These are phyloP conservation scores for Circinella minor DNA, from an alignment of 371 early-diverging fungal species.

Conservation along the genomic window DNA sequence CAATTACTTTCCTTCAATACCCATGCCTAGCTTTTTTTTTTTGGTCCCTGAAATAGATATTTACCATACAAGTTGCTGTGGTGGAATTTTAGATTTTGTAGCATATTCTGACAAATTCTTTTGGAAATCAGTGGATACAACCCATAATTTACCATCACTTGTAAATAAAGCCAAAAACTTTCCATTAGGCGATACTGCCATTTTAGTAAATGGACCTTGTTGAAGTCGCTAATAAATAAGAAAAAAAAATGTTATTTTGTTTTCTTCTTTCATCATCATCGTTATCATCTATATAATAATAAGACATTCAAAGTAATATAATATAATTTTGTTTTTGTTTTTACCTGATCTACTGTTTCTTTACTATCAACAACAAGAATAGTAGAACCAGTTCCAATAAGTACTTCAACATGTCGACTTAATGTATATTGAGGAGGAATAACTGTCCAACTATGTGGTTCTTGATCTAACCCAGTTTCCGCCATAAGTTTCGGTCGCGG, in stretches of 20 bases:
- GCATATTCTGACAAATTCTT: constrained; percentile 87
- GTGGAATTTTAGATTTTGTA: constrained; percentile 69
- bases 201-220: constrained; percentile 89
- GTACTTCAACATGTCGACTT: constrained; percentile 89
- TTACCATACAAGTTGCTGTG: constrained; percentile 87
- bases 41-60: neutral
- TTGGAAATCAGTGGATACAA: constrained; percentile 95
- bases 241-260: too few relatives aligned
- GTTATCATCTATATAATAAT: too few relatives aligned
- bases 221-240: constrained; percentile 65
- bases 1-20: neutral
- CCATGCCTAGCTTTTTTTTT: too few relatives aligned
- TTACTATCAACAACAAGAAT: constrained; percentile 82
- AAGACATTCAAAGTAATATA: too few relatives aligned
- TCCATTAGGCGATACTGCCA: constrained; percentile 93
- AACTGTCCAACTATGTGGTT: constrained; percentile 87
- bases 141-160: constrained; percentile 82
- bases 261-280: too few relatives aligned
- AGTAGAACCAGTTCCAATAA: constrained; percentile 78
- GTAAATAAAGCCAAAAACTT: constrained; percentile 89
- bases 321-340: neutral
- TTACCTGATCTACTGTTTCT: constrained; percentile 84
- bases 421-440: constrained; percentile 88
- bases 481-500: constrained; percentile 84
- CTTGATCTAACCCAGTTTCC: constrained; percentile 71